These are phyloP conservation scores for Pouteria glomerata DNA, from an alignment of 148 eudicot genomes.

Conservation along the genomic window DNA sequence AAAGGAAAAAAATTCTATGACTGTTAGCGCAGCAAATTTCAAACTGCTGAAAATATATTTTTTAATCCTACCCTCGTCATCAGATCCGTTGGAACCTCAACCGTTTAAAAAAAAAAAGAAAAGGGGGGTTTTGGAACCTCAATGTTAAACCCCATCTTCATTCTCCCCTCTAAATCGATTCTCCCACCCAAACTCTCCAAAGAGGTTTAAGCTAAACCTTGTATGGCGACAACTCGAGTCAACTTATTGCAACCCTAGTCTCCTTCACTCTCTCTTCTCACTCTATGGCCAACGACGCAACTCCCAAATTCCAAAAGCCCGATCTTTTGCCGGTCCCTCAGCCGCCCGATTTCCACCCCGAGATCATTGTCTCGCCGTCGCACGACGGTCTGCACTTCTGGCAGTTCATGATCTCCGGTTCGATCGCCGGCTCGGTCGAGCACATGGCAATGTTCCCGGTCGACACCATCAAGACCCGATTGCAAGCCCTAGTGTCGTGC, in stretches of 20 bases:
- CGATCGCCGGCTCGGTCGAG: constrained; percentile 71
- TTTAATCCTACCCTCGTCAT: no score
- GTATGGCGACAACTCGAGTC: neutral
- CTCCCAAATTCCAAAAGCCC: constrained; percentile 44
- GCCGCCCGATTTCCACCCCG: constrained; percentile 29
- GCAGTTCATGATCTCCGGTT: constrained; percentile 83
- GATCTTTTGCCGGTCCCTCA: constrained; percentile 39
- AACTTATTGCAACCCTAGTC: constrained; percentile 2
- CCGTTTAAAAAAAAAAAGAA: no score
- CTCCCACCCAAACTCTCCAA: no score
- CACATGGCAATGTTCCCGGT: constrained; percentile 94
- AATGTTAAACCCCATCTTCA: no score
- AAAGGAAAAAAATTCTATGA: no score
- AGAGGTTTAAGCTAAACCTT: no score
- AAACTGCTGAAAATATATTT: no score
- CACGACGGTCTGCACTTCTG: constrained; percentile 74
- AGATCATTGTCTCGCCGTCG: constrained; percentile 16
- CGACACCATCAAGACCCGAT: constrained; percentile 73
- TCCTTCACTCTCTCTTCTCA: neutral
- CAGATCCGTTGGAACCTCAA: no score
- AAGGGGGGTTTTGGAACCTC: no score
- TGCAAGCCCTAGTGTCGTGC: constrained; percentile 78
- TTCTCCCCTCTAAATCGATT: no score
- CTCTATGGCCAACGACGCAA: constrained; percentile 35
- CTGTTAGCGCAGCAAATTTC: no score